Conservation (phyloP, 1,284 basidiomycete genomes). For the Stygiomarasmius scandens region DNA sequence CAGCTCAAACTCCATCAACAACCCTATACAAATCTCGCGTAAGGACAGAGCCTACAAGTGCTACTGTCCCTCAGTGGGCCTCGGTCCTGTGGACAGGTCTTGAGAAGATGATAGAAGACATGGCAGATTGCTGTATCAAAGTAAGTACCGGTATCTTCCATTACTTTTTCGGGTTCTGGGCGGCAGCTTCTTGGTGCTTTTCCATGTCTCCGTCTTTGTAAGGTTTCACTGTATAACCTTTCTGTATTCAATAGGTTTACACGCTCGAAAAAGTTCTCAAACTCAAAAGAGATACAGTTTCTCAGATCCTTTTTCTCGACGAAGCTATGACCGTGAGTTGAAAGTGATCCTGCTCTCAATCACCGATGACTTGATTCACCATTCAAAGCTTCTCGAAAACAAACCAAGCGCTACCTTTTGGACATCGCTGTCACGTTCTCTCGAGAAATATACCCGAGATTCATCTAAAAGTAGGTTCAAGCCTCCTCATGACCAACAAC, state of each 20-base stretch:
- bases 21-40: conserved; percentile 77
- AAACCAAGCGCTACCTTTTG: conserved; percentile 92
- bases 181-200: conserved; percentile 6
- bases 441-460: conserved; percentile 82
- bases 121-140: conserved; percentile 91
- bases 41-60: conserved; percentile 81
- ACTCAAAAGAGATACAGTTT: conserved; percentile 81
- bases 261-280: conserved; percentile 91
- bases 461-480: conserved; percentile 65
- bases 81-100: conserved; percentile 82
- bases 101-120: conserved; percentile 84
- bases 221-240: not conserved
- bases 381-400: conserved; percentile 73
- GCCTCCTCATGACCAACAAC: not conserved
- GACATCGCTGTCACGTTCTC: conserved; percentile 77
- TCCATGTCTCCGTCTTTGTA: not conserved
- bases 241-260: conserved; percentile 68
- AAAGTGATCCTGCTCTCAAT: not conserved
- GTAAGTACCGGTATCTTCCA: conserved; percentile 46
- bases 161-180: no score
- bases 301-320: conserved; percentile 83
- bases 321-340: conserved; percentile 82
- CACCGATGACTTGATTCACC: not conserved
- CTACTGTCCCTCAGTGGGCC: conserved; percentile 82
- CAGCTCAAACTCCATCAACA: conserved; percentile 35